Conservation (phyloP, 2,329 filamentous ascomycete species). For the Cytospora piceae region DNA sequence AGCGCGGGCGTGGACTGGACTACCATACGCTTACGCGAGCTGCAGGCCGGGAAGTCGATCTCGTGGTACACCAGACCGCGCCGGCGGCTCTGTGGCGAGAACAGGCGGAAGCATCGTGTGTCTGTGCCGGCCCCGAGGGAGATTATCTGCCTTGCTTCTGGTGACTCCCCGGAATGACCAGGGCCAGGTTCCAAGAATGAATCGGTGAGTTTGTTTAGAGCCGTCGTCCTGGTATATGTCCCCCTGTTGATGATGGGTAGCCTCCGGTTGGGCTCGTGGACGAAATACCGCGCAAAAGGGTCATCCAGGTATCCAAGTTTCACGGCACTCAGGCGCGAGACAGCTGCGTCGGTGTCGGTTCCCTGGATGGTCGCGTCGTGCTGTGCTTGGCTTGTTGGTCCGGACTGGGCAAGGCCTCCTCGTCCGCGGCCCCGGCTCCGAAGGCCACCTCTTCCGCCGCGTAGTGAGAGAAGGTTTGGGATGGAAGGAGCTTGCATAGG, state of each 20-base stretch:
- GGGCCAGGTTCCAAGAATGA: slow-evolving; percentile 62
- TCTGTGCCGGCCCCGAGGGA: slow-evolving; percentile 94
- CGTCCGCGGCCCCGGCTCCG: slow-evolving; percentile 33
- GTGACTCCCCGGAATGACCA: background rate
- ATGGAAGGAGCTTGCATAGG: slow-evolving; percentile 74
- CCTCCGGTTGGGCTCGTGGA: slow-evolving; percentile 63
- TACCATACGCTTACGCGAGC: slow-evolving; percentile 64
- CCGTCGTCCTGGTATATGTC: slow-evolving; percentile 88
- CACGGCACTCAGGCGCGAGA: slow-evolving; percentile 87
- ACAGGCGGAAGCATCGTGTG: slow-evolving; percentile 80
- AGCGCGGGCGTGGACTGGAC: slow-evolving; percentile 52
- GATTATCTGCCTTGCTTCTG: slow-evolving; percentile 70
- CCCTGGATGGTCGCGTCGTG: slow-evolving; percentile 81
- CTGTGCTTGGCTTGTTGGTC: slow-evolving; percentile 38
- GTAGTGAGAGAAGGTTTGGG: slow-evolving; percentile 72
- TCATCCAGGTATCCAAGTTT: slow-evolving; percentile 84
- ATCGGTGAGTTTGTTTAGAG: slow-evolving; percentile 77
- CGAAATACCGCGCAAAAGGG: slow-evolving; percentile 74
- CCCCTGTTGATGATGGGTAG: slow-evolving; percentile 95
- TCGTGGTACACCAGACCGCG: slow-evolving; percentile 78
- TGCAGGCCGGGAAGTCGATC: slow-evolving; percentile 82
- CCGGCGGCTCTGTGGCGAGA: slow-evolving; percentile 47
- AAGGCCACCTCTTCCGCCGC: slow-evolving; percentile 50
- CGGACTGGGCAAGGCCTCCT: slow-evolving; percentile 31
- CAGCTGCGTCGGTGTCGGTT: slow-evolving; percentile 89